Conservation (phyloP, 306 rosid genomes). For the Heteromeles arbutifolia region DNA sequence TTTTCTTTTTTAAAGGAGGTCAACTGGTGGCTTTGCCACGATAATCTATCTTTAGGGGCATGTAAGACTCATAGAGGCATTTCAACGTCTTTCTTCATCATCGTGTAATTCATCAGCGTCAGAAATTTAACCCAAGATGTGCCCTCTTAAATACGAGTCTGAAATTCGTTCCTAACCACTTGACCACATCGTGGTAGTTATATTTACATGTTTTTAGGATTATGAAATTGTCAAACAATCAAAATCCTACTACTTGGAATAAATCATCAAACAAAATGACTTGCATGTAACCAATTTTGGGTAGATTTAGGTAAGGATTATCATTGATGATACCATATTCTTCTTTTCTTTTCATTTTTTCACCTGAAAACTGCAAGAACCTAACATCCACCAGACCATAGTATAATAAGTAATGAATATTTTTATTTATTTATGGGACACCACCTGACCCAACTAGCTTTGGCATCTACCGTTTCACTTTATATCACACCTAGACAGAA, state of each 20-base stretch:
- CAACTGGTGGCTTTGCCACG: rapidly evolving
- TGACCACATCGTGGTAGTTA: too few relatives aligned
- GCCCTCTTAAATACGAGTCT: too few relatives aligned
- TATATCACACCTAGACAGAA: background rate
- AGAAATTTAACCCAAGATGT: too few relatives aligned
- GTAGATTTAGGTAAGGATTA: slow-evolving; percentile 23
- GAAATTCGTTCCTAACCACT: too few relatives aligned
- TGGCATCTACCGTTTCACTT: background rate
- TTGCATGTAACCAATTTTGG: slow-evolving; percentile 3
- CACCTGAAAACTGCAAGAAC: background rate
- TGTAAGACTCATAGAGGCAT: too few relatives aligned
- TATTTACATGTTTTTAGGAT: background rate
- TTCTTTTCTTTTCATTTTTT: background rate
- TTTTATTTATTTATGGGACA: background rate
- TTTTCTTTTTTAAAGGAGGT: too few relatives aligned
- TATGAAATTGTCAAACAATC: slow-evolving; percentile 2
- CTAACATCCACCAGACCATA: slow-evolving; percentile 4
- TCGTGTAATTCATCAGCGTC: rapidly evolving
- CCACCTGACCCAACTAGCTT: background rate
- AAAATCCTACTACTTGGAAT: background rate
- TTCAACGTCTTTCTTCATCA: too few relatives aligned
- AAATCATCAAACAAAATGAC: background rate
- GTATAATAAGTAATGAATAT: background rate
- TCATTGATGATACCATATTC: background rate
- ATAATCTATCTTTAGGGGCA: too few relatives aligned